A percentile compares a stretch with the other conserved stretches of the same genome.
Conservation (phyloP, 768 basidiomycete species). For the Coprinopsis strossmayeri region DNA sequence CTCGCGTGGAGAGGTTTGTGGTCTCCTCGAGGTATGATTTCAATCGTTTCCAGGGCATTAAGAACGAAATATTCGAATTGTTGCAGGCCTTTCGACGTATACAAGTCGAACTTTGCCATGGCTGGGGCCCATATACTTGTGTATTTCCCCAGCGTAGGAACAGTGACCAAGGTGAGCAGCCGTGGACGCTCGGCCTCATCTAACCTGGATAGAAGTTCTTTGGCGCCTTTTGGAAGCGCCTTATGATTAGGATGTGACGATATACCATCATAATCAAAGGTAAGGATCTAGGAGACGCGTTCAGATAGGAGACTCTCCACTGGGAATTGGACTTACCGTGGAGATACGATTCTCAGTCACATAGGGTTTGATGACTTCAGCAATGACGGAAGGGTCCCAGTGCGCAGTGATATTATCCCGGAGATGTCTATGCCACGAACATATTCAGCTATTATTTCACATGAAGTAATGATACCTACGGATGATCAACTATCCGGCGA, state of each 20-base stretch:
- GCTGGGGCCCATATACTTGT: slow-evolving; percentile 45
- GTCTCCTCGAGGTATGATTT: slow-evolving; percentile 4
- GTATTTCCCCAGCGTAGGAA: slow-evolving; percentile 56
- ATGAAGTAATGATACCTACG: slow-evolving; percentile 38
- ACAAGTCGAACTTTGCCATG: slow-evolving; percentile 41
- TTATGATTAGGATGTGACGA: slow-evolving; percentile 87
- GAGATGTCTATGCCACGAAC: slow-evolving; percentile 37
- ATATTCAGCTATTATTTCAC: neutral
- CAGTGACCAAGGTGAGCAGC: slow-evolving; percentile 57
- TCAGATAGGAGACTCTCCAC: neutral
- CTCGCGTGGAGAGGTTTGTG: slow-evolving; percentile 12
- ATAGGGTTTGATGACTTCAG: slow-evolving; percentile 51
- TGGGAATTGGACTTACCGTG: slow-evolving; percentile 38
- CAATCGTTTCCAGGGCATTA: slow-evolving; percentile 7
- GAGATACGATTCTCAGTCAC: slow-evolving; percentile 53
- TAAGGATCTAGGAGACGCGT: slow-evolving; percentile 61
- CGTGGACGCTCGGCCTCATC: slow-evolving; percentile 22
- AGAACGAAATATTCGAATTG: slow-evolving; percentile 18
- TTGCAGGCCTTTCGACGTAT: slow-evolving; percentile 19
- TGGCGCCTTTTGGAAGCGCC: slow-evolving; percentile 55
- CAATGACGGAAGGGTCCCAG: slow-evolving; percentile 62
- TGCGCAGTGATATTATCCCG: slow-evolving; percentile 64
- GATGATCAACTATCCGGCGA: slow-evolving; percentile 61
- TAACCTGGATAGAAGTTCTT: slow-evolving; percentile 31
- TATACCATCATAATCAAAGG: slow-evolving; percentile 73